Evolutionary conservation across 306 rosid species (phyloP).

Genomic region (Corylus avellana): DNA sequence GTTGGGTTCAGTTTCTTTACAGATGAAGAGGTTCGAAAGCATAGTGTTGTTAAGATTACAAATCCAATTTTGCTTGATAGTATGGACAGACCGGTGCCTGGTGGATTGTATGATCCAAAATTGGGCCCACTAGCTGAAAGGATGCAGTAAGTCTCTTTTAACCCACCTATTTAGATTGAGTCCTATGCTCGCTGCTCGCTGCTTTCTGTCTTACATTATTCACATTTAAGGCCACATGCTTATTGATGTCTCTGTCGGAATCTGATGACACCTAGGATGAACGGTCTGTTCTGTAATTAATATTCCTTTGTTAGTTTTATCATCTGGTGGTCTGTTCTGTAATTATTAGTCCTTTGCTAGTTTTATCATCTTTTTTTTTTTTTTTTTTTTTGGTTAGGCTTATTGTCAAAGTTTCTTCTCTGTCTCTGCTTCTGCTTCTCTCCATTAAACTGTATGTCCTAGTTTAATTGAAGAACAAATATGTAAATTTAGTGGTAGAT

Average conservation of each 20-base stretch:
- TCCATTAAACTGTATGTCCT: neutral
- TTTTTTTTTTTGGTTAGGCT: neutral
- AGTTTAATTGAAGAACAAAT: neutral
- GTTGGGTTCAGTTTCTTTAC: constrained; percentile 71
- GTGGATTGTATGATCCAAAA: constrained; percentile 83
- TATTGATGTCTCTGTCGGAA: neutral
- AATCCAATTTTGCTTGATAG: constrained; percentile 38
- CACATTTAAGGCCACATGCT: neutral
- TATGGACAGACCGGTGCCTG: constrained; percentile 45
- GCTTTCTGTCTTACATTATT: neutral
- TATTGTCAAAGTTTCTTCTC: neutral
- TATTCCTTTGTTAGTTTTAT: no score
- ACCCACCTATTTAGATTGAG: neutral
- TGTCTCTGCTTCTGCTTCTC: neutral
- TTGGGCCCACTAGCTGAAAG: constrained; percentile 67
- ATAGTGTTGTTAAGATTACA: constrained; percentile 56
- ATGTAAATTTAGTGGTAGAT: neutral
- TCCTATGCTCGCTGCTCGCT: neutral
- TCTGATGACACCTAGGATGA: neutral
- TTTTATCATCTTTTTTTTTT: neutral
- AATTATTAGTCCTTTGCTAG: no score
- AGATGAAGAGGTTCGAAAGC: constrained; percentile 51
- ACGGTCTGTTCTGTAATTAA: neutral
- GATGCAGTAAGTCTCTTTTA: constrained; percentile 40
- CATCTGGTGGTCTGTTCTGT: no score